phyloP scores from a whole-genome alignment of 352 stramenopile species.

The Globisporangium polare region DNA sequence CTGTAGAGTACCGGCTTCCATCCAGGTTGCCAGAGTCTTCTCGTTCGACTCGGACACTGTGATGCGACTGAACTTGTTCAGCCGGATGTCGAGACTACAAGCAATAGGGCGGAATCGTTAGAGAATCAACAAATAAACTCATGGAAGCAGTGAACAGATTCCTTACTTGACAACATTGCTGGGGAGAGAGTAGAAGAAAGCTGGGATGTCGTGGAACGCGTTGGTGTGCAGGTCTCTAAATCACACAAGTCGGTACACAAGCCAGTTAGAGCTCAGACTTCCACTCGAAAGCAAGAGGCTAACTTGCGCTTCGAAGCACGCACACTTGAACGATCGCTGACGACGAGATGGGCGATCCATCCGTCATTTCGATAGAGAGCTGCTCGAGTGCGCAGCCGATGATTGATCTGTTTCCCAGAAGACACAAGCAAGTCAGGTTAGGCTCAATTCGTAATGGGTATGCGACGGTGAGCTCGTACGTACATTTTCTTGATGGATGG shows the following conservation, averaged over 20 bases:
- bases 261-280: background rate
- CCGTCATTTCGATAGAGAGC: constrained; percentile 38
- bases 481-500: constrained; percentile 43
- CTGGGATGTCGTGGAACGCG: constrained; percentile 23
- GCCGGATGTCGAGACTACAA: constrained; percentile 35
- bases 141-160: background rate
- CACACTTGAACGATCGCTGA: constrained; percentile 28
- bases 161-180: constrained; percentile 18
- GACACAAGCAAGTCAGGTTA: background rate
- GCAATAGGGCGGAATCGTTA: background rate
- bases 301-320: constrained; percentile 7
- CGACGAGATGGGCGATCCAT: constrained; percentile 19
- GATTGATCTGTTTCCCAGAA: constrained; percentile 25
- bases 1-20: constrained; percentile 26
- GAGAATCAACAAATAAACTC: background rate
- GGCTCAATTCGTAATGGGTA: background rate
- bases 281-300: background rate
- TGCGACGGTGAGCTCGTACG: background rate
- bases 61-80: constrained; percentile 35
- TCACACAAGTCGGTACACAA: background rate
- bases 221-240: constrained; percentile 48
- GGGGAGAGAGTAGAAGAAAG: constrained; percentile 22
- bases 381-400: constrained; percentile 34
- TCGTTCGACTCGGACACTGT: constrained; percentile 25
- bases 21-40: constrained; percentile 26